Percentiles rank a stretch among this genome's conserved stretches.
phyloP scores from a whole-genome alignment of 148 eudicot species.

The Silene latifolia region DNA sequence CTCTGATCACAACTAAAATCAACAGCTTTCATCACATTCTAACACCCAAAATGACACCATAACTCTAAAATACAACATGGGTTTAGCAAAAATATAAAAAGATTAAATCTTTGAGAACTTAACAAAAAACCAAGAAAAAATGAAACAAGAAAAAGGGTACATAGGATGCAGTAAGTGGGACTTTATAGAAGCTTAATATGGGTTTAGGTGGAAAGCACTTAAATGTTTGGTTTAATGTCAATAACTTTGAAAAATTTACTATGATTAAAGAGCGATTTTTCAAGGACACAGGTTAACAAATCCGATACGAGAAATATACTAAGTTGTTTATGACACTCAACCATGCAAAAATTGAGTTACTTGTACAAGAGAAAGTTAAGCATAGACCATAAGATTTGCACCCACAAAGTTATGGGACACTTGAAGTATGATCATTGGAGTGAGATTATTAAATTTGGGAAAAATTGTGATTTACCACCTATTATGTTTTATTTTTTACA shows the following conservation, averaged over 20 bases:
- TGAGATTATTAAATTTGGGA: conserved; percentile 4
- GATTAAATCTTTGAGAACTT: background rate
- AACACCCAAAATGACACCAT: conserved; percentile 11
- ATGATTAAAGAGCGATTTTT: background rate
- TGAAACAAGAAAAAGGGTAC: background rate
- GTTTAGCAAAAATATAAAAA: conserved; percentile 10
- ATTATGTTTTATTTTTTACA: no score
- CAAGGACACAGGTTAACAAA: no score
- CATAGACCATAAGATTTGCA: conserved; percentile 11
- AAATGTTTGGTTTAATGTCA: conserved; percentile 27
- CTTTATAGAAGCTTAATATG: conserved; percentile 5
- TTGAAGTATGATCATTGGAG: conserved; percentile 29
- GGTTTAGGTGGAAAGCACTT: conserved; percentile 42
- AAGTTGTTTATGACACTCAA: conserved; percentile 9
- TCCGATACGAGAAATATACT: background rate
- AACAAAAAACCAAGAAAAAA: background rate
- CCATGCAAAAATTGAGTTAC: background rate
- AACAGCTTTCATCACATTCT: conserved; percentile 7
- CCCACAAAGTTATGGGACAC: conserved; percentile 10
- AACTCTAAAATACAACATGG: conserved; percentile 19
- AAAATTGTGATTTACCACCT: no score
- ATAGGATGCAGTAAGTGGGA: conserved; percentile 23
- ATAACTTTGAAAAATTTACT: conserved; percentile 14
- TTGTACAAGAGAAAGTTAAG: conserved; percentile 11
- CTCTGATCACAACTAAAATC: background rate